Evolutionary conservation across 257 asterid genomes (phyloP).

Genomic region (Ligustrum vulgare): DNA sequence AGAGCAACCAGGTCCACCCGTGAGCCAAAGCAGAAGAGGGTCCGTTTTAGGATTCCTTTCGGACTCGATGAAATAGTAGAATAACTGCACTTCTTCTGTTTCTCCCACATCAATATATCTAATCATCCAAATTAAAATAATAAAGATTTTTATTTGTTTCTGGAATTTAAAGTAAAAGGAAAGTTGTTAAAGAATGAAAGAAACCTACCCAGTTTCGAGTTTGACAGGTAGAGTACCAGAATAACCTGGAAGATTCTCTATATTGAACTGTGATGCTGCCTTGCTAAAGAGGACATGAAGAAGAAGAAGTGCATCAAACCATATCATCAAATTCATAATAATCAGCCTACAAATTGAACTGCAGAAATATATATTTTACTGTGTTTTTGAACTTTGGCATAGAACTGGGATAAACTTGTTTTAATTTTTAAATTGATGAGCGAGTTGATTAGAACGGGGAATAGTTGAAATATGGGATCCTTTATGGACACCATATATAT

Average conservation of each 20-base stretch:
- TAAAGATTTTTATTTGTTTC: neutral
- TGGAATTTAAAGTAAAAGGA: neutral
- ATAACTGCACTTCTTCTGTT: slow-evolving; percentile 20
- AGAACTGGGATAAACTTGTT: neutral
- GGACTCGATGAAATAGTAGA: slow-evolving; percentile 23
- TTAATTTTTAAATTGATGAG: no score
- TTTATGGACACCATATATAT: no score
- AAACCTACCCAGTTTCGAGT: slow-evolving; percentile 12
- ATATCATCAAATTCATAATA: neutral
- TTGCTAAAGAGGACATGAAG: neutral
- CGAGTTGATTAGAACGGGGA: no score
- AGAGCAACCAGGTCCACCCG: slow-evolving; percentile 31
- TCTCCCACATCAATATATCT: slow-evolving; percentile 28
- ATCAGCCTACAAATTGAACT: neutral
- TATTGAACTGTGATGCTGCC: neutral
- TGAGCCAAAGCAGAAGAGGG: slow-evolving; percentile 23
- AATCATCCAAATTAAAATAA: neutral
- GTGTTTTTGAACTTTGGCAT: neutral
- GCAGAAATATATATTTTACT: no score
- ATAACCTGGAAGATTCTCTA: slow-evolving; percentile 19
- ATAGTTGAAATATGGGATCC: no score
- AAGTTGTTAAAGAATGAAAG: neutral
- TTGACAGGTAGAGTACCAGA: slow-evolving; percentile 21
- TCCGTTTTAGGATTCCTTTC: slow-evolving; percentile 15
- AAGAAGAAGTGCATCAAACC: neutral